Evolutionary conservation across 2,329 filamentous ascomycete genomes (phyloP).

Genomic region (Ceratocystis colombiana): DNA sequence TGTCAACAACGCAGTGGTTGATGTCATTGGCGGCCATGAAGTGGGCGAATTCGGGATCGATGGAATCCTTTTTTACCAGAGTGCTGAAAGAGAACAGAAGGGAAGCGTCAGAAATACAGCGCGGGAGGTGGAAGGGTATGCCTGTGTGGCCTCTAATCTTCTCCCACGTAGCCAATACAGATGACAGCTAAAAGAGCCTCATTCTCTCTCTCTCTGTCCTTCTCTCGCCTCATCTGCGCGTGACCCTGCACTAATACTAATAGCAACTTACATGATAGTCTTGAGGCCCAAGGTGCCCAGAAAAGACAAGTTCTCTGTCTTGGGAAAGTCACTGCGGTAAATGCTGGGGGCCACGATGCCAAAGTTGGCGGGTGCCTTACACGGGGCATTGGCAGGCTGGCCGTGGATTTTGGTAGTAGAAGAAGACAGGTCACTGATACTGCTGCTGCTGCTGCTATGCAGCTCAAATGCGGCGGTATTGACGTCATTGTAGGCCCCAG

Average conservation of each 20-base stretch:
- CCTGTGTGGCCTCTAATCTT: too few species aligned
- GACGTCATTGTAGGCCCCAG: neutral
- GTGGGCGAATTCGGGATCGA: constrained; percentile 40
- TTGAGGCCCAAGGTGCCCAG: constrained; percentile 59
- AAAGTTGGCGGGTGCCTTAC: constrained; percentile 56
- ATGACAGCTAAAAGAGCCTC: too few species aligned
- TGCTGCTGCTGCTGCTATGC: neutral
- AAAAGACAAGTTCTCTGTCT: constrained; percentile 58
- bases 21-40: constrained; percentile 62
- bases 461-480: neutral
- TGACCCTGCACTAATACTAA: neutral
- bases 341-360: constrained; percentile 62
- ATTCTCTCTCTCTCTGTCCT: neutral
- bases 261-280: constrained; percentile 59
- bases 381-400: neutral
- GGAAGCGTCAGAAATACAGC: constrained; percentile 4
- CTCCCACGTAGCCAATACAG: too few species aligned
- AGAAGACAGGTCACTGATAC: neutral
- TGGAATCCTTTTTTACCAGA: constrained; percentile 52
- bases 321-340: constrained; percentile 74
- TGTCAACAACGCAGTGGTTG: constrained; percentile 61
- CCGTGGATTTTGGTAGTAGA: neutral
- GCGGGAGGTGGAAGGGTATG: neutral
- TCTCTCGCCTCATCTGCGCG: neutral
- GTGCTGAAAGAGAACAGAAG: constrained; percentile 37